Evolutionary conservation across 352 stramenopile species (phyloP).

Genomic region (Phytophthora melonis): DNA sequence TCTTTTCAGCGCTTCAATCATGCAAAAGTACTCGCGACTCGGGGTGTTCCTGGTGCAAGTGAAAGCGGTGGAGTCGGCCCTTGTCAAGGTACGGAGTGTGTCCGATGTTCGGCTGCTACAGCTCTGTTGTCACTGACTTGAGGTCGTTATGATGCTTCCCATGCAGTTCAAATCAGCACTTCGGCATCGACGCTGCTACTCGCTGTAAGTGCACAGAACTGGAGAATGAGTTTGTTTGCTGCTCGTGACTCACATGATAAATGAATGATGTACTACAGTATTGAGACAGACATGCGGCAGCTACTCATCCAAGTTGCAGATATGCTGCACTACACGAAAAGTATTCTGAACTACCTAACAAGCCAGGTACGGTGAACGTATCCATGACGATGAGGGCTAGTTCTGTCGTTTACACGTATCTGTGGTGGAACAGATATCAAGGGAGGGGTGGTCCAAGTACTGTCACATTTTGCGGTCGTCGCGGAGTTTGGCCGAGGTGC

Average conservation of each 20-base stretch:
- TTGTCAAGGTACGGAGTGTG: conserved; percentile 57
- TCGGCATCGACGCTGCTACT: conserved; percentile 59
- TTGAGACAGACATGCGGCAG: conserved; percentile 51
- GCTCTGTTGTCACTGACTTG: not conserved
- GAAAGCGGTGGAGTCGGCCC: conserved; percentile 62
- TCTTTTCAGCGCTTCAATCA: conserved; percentile 64
- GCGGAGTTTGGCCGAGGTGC: conserved; percentile 41
- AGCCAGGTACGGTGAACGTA: conserved; percentile 54
- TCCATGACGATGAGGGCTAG: not conserved
- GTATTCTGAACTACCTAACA: conserved; percentile 71
- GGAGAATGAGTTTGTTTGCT: not conserved
- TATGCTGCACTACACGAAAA: conserved; percentile 85
- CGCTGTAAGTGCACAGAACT: conserved; percentile 52
- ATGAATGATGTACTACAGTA: conserved; percentile 27
- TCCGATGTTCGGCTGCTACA: not conserved
- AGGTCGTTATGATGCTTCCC: not conserved
- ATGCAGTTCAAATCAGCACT: conserved; percentile 67
- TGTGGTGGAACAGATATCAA: conserved; percentile 33
- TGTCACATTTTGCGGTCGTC: conserved; percentile 27
- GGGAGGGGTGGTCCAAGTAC: conserved; percentile 35
- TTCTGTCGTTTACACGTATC: not conserved
- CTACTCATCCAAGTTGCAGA: conserved; percentile 62
- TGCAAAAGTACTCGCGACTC: conserved; percentile 73
- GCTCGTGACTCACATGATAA: not conserved
- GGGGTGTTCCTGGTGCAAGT: conserved; percentile 70